Percentiles rank a stretch among this genome's conserved stretches.
phyloP scores from a whole-genome alignment of 169 alveolate species.

The Plasmodium chabaudi region DNA sequence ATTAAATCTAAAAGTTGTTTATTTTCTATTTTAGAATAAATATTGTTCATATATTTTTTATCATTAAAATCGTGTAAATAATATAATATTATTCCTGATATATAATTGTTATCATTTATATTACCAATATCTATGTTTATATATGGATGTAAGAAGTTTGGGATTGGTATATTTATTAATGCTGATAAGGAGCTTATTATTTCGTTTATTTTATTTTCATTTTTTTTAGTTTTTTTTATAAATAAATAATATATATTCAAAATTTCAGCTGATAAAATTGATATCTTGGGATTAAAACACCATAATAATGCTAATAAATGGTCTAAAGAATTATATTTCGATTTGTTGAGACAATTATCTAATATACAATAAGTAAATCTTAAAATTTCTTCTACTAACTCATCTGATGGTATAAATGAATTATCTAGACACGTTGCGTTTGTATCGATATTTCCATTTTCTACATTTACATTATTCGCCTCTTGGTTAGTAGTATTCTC shows the following conservation, averaged over 20 bases:
- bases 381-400: constrained; percentile 67
- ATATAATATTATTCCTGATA: constrained; percentile 58
- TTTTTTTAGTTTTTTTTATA: constrained; percentile 72
- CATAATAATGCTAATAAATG: constrained; percentile 70
- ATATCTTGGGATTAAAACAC: constrained; percentile 72
- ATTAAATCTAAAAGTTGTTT: constrained; percentile 39
- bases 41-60: constrained; percentile 49
- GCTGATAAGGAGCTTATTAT: constrained; percentile 45
- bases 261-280: constrained; percentile 63
- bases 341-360: constrained; percentile 83
- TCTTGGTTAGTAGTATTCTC: constrained; percentile 22
- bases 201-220: constrained; percentile 68
- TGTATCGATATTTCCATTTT: background rate
- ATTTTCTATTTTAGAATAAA: constrained; percentile 57
- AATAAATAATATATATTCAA: constrained; percentile 61
- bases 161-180: constrained; percentile 50
- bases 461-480: background rate
- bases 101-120: constrained; percentile 62
- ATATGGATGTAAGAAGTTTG: constrained; percentile 52
- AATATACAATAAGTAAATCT: constrained; percentile 82
- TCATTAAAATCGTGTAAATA: constrained; percentile 47
- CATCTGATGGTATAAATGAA: constrained; percentile 58
- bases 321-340: constrained; percentile 83
- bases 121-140: constrained; percentile 57
- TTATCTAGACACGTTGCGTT: background rate